phyloP scores from a whole-genome alignment of 495 filamentous ascomycete genomes.

The Neurospora sublineolata region DNA sequence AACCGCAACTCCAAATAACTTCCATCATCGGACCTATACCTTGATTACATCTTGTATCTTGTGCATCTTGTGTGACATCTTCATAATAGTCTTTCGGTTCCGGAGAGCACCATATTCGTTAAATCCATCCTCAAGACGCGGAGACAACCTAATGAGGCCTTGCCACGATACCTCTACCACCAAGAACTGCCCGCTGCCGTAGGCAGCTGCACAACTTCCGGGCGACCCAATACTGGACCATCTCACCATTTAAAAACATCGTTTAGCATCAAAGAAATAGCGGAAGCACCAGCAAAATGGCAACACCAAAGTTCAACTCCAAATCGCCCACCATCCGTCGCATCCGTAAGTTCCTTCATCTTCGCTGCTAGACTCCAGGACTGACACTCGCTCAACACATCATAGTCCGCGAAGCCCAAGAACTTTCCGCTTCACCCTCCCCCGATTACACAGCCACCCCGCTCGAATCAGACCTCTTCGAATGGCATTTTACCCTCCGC shows the following conservation, averaged over 20 bases:
- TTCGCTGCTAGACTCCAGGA: constrained; percentile 7
- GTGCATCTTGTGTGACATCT: background rate
- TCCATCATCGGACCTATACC: background rate
- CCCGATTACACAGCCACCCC: constrained; percentile 74
- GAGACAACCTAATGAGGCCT: background rate
- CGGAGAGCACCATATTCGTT: background rate
- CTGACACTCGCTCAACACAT: constrained; percentile 20
- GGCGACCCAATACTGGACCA: background rate
- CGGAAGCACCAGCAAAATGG: constrained; percentile 2
- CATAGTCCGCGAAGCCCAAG: constrained; percentile 70
- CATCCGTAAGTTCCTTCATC: constrained; percentile 43
- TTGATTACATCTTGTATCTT: background rate
- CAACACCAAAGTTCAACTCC: constrained; percentile 47
- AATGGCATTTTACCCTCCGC: constrained; percentile 98
- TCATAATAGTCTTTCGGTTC: background rate
- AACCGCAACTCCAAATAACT: background rate
- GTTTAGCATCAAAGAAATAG: background rate
- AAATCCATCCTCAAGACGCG: background rate
- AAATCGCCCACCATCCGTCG: constrained; percentile 73
- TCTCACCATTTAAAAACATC: background rate
- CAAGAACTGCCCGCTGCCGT: background rate
- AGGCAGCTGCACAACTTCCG: background rate
- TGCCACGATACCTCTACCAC: background rate
- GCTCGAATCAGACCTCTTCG: constrained; percentile 80
- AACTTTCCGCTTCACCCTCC: constrained; percentile 65